phyloP scores from a whole-genome alignment of 2,329 filamentous ascomycete species.

The Aspergillus pseudoglaucus region DNA sequence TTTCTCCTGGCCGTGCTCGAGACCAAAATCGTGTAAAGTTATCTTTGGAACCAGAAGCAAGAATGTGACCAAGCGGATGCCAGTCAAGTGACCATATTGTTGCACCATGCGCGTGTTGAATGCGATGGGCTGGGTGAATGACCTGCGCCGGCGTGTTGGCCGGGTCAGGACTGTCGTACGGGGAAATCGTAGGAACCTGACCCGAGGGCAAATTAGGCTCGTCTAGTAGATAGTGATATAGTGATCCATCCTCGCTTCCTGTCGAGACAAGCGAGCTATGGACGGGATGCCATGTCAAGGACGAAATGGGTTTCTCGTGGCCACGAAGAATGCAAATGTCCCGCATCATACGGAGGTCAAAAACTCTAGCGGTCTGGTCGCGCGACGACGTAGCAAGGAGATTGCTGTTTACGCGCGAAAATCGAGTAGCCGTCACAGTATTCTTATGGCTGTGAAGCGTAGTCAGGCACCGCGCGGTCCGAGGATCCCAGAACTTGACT shows the following conservation, averaged over 20 bases:
- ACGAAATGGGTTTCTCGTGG: conserved; percentile 93
- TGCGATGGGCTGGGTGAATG: conserved; percentile 83
- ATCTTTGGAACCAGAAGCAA: conserved; percentile 93
- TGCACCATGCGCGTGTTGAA: conserved; percentile 85
- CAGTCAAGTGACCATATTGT: conserved; percentile 97
- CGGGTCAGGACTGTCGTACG: conserved; percentile 79
- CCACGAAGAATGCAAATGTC: conserved; percentile 90
- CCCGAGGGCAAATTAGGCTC: conserved; percentile 81
- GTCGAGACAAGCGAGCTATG: conserved; percentile 85
- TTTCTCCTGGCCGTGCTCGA: conserved; percentile 78
- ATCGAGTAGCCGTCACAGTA: conserved; percentile 85
- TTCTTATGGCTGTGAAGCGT: conserved; percentile 97
- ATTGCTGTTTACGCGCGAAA: conserved; percentile 76
- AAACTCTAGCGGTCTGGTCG: conserved; percentile 87
- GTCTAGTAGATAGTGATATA: conserved; percentile 92
- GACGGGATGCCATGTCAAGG: conserved; percentile 86
- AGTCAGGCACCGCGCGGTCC: conserved; percentile 79
- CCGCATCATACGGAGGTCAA: conserved; percentile 96
- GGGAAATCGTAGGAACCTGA: conserved; percentile 64
- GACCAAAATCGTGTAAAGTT: conserved; percentile 97
- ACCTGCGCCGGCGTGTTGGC: conserved; percentile 74
- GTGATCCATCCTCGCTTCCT: conserved; percentile 79
- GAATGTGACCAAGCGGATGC: conserved; percentile 92
- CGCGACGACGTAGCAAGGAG: conserved; percentile 87
- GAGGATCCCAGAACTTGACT: conserved; percentile 97